Evolutionary conservation across 805 yeast genomes (phyloP).

Genomic region (Suhomyces prunicola): DNA sequence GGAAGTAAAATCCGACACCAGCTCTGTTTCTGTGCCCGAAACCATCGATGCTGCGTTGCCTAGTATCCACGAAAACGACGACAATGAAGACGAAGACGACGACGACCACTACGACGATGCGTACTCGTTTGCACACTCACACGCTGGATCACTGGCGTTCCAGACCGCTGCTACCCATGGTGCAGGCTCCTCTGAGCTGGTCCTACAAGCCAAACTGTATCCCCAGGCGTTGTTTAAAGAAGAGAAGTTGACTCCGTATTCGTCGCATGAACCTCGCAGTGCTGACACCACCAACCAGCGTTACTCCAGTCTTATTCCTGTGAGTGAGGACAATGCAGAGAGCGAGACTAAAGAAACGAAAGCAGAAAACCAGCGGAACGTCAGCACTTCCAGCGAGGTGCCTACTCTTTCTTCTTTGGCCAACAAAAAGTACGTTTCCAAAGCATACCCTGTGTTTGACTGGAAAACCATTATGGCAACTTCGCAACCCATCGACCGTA

Average conservation of each 20-base stretch:
- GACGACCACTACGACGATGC: not conserved
- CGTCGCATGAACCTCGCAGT: constrained; percentile 8
- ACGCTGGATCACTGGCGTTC: not conserved
- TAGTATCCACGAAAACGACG: constrained; percentile 29
- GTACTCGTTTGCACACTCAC: constrained; percentile 1
- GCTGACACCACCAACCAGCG: constrained; percentile 10
- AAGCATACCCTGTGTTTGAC: constrained; percentile 33
- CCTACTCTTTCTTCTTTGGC: not conserved
- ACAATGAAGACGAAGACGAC: constrained; percentile 5
- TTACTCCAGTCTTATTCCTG: constrained; percentile 24
- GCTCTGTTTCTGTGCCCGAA: constrained; percentile 38
- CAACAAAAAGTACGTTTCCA: constrained; percentile 2
- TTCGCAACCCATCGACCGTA: constrained; percentile 42
- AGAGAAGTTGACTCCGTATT: constrained; percentile 22
- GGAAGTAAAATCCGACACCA: constrained; percentile 17
- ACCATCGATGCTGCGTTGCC: constrained; percentile 40
- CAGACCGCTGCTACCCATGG: not conserved
- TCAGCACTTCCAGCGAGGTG: not conserved
- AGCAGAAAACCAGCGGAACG: not conserved
- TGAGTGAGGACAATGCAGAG: not conserved
- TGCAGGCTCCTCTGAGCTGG: constrained; percentile 16
- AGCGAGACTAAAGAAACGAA: not conserved
- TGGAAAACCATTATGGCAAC: constrained; percentile 41
- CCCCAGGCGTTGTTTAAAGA: constrained; percentile 22
- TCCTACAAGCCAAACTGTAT: constrained; percentile 21